A percentile compares a stretch with the other conserved stretches of the same genome.
Evolutionary conservation across 805 yeast species (phyloP).

Genomic region (Maudiozyma saulgeensis): DNA sequence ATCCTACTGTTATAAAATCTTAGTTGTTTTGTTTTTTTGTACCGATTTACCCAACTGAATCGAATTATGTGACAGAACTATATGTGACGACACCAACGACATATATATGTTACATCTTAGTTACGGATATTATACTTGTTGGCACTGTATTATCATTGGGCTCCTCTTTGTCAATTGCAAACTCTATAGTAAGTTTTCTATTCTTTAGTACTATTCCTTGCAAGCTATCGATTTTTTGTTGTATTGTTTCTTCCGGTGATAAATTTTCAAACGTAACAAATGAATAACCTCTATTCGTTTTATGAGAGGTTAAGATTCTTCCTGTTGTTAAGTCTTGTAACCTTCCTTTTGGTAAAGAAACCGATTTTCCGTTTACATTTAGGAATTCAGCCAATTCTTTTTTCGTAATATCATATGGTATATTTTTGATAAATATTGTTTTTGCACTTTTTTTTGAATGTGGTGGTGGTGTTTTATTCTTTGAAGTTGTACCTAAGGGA

Average conservation of each 20-base stretch:
- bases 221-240: constrained; percentile 52
- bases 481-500: background rate
- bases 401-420: constrained; percentile 52
- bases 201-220: constrained; percentile 58
- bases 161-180: background rate
- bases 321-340: constrained; percentile 22
- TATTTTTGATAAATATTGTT: constrained; percentile 52
- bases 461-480: constrained; percentile 26
- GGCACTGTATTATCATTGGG: background rate
- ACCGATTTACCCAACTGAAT: no score
- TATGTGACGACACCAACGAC: no score
- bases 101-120: background rate
- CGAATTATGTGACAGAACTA: no score
- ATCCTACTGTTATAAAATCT: no score
- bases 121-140: background rate
- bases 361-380: constrained; percentile 37
- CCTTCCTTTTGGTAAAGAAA: constrained; percentile 42
- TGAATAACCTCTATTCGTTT: constrained; percentile 44
- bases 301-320: constrained; percentile 31
- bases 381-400: constrained; percentile 44
- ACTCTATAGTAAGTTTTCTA: constrained; percentile 45
- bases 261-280: constrained; percentile 41
- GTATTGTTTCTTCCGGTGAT: constrained; percentile 8
- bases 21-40: no score
- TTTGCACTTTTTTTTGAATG: constrained; percentile 31